Percentiles rank a stretch among this genome's conserved stretches.
These are phyloP conservation scores for Nicotiana otophora DNA, from an alignment of 257 asterid genomes.

Conservation along the genomic window DNA sequence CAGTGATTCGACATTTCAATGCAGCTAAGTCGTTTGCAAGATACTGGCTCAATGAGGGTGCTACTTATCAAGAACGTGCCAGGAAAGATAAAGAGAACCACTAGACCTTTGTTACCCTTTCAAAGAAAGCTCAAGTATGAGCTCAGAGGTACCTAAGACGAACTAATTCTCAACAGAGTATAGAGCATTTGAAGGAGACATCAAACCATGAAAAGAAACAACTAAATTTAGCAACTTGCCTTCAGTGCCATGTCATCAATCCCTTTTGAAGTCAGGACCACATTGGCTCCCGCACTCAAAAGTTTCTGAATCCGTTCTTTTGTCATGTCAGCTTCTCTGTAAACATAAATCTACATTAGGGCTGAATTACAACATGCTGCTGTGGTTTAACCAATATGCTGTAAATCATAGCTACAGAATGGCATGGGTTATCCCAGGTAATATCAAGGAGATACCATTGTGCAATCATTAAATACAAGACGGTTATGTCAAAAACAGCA, in stretches of 20 bases:
- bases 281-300: conserved; percentile 97
- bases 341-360: conserved; percentile 9
- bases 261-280: conserved; percentile 85
- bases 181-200: background rate
- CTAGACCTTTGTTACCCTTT: background rate
- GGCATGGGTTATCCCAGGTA: background rate
- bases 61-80: background rate
- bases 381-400: background rate
- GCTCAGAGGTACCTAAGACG: background rate
- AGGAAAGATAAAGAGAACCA: background rate
- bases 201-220: background rate
- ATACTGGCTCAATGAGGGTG: background rate
- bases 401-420: background rate
- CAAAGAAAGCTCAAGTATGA: background rate
- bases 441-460: background rate
- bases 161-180: background rate
- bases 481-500: background rate
- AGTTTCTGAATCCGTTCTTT: conserved; percentile 91
- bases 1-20: background rate
- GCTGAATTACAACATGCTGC: background rate
- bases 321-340: conserved; percentile 96
- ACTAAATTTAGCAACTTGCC: conserved; percentile 36
- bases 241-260: conserved; percentile 99
- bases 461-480: background rate
- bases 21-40: background rate